These are phyloP conservation scores for Chloris gayana DNA, from an alignment of 176 grass and related monocot genomes.

Conservation along the genomic window DNA sequence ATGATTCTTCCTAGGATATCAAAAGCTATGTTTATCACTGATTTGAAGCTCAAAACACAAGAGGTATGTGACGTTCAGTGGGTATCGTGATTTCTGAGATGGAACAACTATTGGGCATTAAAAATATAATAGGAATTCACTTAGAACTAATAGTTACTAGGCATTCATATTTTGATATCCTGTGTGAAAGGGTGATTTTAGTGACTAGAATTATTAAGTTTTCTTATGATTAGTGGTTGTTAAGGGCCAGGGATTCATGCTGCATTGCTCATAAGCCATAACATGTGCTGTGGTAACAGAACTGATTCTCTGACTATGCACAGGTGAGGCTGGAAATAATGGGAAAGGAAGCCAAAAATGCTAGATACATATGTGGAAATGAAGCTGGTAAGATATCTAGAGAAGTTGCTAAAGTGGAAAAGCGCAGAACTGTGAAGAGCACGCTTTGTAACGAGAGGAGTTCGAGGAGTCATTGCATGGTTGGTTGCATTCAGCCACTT, in stretches of 20 bases:
- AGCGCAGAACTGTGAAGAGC: constrained; percentile 76
- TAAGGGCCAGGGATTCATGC: not conserved
- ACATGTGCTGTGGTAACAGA: not conserved
- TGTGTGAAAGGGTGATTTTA: not conserved
- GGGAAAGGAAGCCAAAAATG: constrained; percentile 92
- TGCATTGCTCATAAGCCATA: not conserved
- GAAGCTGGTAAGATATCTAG: constrained; percentile 79
- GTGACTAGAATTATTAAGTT: not conserved
- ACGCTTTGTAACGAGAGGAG: constrained; percentile 93
- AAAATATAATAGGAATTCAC: not conserved
- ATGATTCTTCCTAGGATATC: not conserved
- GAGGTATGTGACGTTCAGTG: not conserved
- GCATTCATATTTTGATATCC: not conserved
- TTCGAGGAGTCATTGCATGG: constrained; percentile 88
- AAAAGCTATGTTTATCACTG: not conserved
- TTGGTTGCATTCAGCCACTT: constrained; percentile 38
- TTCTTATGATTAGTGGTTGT: not conserved
- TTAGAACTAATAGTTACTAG: not conserved
- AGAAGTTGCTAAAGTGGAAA: constrained; percentile 93
- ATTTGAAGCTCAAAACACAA: too few relatives aligned
- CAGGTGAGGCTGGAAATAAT: constrained; percentile 81
- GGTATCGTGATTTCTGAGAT: not conserved
- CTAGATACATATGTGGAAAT: constrained; percentile 80
- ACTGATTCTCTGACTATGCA: constrained; percentile 22
- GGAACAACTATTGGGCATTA: not conserved